Evolutionary conservation across 108 stramenopile species (phyloP).

Genomic region (Skeletonema costatum): DNA sequence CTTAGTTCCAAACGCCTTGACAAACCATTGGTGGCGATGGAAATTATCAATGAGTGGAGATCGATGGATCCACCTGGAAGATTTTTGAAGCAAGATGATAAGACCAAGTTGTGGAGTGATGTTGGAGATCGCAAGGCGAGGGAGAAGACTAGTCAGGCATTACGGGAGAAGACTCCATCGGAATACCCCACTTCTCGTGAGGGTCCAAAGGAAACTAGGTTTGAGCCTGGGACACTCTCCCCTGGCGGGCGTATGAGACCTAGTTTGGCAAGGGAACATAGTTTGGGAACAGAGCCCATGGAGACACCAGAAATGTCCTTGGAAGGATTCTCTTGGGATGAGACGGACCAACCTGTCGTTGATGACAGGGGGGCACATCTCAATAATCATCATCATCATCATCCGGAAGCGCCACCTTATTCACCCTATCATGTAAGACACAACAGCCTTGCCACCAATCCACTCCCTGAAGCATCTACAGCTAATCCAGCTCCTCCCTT

Average conservation of each 20-base stretch:
- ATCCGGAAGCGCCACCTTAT: constrained; percentile 8
- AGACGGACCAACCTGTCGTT: constrained; percentile 14
- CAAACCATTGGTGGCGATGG: constrained; percentile 84
- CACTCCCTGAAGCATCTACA: constrained; percentile 57
- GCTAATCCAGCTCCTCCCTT: constrained; percentile 41
- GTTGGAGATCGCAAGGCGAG: constrained; percentile 88
- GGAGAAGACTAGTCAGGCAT: constrained; percentile 86
- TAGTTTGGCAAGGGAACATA: constrained; percentile 66
- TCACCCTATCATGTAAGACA: constrained; percentile 41
- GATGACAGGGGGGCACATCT: background rate
- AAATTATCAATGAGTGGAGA: constrained; percentile 79
- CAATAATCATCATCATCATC: constrained; percentile 5
- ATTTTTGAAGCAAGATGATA: constrained; percentile 81
- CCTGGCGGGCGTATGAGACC: constrained; percentile 39
- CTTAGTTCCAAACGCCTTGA: constrained; percentile 79
- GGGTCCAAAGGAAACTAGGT: constrained; percentile 48
- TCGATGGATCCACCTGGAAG: constrained; percentile 77
- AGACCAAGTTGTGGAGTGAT: constrained; percentile 78
- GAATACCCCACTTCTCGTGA: constrained; percentile 21
- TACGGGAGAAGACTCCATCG: constrained; percentile 81
- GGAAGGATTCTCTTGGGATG: constrained; percentile 83
- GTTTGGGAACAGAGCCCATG: constrained; percentile 67
- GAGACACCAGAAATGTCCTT: constrained; percentile 51
- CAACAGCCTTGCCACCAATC: constrained; percentile 52
- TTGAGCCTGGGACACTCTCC: constrained; percentile 55